Base-by-base conservation (phyloP, 805 yeast genomes). In the Hanseniaspora lindneri region DNA sequence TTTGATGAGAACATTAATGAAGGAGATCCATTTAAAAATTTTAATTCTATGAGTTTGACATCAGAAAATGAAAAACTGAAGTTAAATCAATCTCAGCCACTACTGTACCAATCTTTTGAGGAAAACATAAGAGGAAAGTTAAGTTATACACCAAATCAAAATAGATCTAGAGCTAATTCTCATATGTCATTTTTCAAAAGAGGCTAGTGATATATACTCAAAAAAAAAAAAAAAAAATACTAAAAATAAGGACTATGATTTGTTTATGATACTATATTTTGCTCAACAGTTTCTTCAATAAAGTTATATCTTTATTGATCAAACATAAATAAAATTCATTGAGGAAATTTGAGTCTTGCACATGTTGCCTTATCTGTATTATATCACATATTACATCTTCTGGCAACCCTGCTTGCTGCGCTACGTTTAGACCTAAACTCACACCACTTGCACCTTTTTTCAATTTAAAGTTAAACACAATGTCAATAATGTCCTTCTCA, bases 341-440 rank as follows among this genome's bases (percentile, higher is more conserved):
- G 8, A 14, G 24, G 3, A 25, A 7, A 10, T 24, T 16, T 25
- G 7, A 29, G 4, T 24, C 49, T 51, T 46, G 25, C 5, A 32
- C 17, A 3, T 7, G 10, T 4, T 16, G 17, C n/a, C 21, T 46
- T 17, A 13, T 23, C 2, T 20, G 11, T 11, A 19, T 20, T 5
- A 46, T 46, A 8, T 59, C 55, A 1, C 64, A 60, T 4, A 79
- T 66, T 6, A 80, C 65, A 1, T 56, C 58, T 3, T 56, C 57
- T 0, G 79, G 76, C 1, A 87, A 63, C 0, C 76, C 75, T 0
- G 95, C 92, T 50, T 86, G 57, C 51, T 76, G 72, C 0, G 95
- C 96, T 33, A 85, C 94, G 58, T 87, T 84, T 30, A 88, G 66
- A 1, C 96, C 96, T 61, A 80, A 86, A 49, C 88, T 83, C 48